A percentile compares a stretch with the other conserved stretches of the same genome.
These are phyloP conservation scores for Litsea cubeba DNA, from an alignment of 164 flowering plant species.

Conservation along the genomic window DNA sequence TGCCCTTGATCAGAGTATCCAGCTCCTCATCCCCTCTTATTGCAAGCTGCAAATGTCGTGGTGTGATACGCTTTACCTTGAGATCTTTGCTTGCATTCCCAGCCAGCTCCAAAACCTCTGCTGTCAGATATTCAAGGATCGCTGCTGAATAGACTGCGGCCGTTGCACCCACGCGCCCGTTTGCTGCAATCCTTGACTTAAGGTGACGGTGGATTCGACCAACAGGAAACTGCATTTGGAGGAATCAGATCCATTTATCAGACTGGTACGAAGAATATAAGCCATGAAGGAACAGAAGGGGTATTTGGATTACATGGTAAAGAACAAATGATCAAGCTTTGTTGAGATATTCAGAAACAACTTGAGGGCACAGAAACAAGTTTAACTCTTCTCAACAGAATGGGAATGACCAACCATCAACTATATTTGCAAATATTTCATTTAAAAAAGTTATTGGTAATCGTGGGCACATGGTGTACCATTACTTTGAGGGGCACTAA, in stretches of 20 bases:
- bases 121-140: conserved; percentile 84
- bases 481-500: too few species aligned
- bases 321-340: not conserved
- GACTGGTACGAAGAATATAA: not conserved
- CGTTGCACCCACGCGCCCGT: conserved; percentile 91
- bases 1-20: conserved; percentile 90
- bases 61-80: conserved; percentile 93
- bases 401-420: too few species aligned
- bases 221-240: conserved; percentile 61
- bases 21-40: conserved; percentile 98
- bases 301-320: too few species aligned
- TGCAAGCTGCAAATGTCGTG: conserved; percentile 91
- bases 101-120: conserved; percentile 89
- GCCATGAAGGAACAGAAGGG: too few species aligned
- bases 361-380: too few species aligned
- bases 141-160: conserved; percentile 95
- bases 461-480: too few species aligned
- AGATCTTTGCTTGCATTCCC: conserved; percentile 95
- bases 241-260: too few species aligned
- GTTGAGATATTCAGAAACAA: too few species aligned
- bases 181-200: conserved; percentile 61
- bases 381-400: too few species aligned
- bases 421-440: too few species aligned
- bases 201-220: conserved; percentile 83
- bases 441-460: too few species aligned